These are phyloP conservation scores for Sinapis alba DNA, from an alignment of 441 rosid genomes.

Conservation along the genomic window DNA sequence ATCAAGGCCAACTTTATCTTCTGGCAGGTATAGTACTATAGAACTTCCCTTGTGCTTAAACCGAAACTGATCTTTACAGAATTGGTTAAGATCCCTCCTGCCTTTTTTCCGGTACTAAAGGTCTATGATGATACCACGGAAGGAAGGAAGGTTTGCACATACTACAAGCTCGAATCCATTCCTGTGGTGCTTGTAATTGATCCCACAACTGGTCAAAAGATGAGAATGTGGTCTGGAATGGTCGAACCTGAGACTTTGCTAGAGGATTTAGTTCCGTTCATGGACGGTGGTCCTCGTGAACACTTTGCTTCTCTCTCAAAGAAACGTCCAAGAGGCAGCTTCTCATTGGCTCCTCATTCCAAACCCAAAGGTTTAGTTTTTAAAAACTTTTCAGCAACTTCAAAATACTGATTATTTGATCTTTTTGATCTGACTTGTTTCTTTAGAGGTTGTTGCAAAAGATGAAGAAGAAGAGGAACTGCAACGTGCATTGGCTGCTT, in stretches of 20 bases:
- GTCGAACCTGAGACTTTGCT: conserved; percentile 84
- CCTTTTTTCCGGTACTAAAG: conserved; percentile 48
- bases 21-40: conserved; percentile 71
- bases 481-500: conserved; percentile 60
- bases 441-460: conserved; percentile 19
- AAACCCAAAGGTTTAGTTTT: conserved; percentile 62
- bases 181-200: conserved; percentile 93
- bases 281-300: conserved; percentile 94
- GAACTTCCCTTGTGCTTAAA: background rate
- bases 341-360: conserved; percentile 57
- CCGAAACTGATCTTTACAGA: background rate
- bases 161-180: conserved; percentile 76
- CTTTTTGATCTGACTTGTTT: conserved; percentile 3
- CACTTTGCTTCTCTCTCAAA: conserved; percentile 71
- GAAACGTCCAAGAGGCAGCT: conserved; percentile 86
- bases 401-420: background rate
- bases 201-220: conserved; percentile 94
- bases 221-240: conserved; percentile 92
- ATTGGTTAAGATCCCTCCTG: background rate
- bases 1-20: conserved; percentile 84
- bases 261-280: conserved; percentile 83
- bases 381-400: background rate
- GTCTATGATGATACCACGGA: conserved; percentile 88
- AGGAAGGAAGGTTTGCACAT: conserved; percentile 93
- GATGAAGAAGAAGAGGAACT: conserved; percentile 66